These are phyloP conservation scores for Sarocladium brachiariae DNA, from an alignment of 2,329 filamentous ascomycete species.

Conservation along the genomic window DNA sequence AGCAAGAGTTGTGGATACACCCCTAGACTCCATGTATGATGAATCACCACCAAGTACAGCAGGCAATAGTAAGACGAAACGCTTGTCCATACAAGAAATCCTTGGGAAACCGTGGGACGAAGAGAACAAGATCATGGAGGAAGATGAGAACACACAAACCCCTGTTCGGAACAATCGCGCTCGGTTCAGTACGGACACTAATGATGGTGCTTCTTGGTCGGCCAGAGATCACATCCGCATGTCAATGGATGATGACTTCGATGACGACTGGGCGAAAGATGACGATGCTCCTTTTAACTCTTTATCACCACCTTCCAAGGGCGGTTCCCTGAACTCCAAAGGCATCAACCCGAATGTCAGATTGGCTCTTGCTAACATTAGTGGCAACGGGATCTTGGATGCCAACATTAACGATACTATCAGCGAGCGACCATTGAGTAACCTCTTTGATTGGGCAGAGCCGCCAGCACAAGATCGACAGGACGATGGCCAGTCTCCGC, in stretches of 20 bases:
- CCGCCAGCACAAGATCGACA: constrained; percentile 57
- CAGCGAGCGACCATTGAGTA: constrained; percentile 54
- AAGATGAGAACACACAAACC: constrained; percentile 51
- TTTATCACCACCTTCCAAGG: constrained; percentile 48
- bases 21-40: constrained; percentile 74
- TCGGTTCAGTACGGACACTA: constrained; percentile 24
- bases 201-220: constrained; percentile 26
- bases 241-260: constrained; percentile 56
- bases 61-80: constrained; percentile 44
- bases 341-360: constrained; percentile 47
- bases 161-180: constrained; percentile 36
- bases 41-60: constrained; percentile 61
- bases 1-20: constrained; percentile 59
- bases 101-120: constrained; percentile 48
- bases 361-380: constrained; percentile 46
- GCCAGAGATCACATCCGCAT: constrained; percentile 40
- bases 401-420: constrained; percentile 14
- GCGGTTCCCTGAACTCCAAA: constrained; percentile 45
- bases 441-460: constrained; percentile 74
- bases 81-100: constrained; percentile 53
- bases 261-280: constrained; percentile 55
- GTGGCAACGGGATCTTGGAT: constrained; percentile 36
- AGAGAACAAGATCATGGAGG: constrained; percentile 53
- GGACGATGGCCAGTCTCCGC: constrained; percentile 47
- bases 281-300: constrained; percentile 47